Evolutionary conservation across 352 stramenopile genomes (phyloP).

Genomic region (Phytophthora fragariaefolia): DNA sequence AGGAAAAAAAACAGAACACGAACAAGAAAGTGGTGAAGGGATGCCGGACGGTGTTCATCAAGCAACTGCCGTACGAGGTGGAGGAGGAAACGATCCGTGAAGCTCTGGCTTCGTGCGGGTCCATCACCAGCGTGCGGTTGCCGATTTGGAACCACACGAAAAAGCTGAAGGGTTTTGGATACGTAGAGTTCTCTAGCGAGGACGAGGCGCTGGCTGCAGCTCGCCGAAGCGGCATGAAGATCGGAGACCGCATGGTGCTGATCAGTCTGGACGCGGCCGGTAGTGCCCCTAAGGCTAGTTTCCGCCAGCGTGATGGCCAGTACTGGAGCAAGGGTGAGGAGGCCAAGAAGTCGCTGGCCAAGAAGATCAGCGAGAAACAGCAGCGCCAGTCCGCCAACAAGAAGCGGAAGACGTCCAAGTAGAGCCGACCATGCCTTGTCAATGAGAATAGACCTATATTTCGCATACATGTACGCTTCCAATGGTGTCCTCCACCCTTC

Average conservation of each 20-base stretch:
- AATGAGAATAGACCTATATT: constrained; percentile 41
- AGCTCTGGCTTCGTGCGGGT: constrained; percentile 87
- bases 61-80: constrained; percentile 95
- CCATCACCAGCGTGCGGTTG: constrained; percentile 93
- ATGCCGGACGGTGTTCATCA: constrained; percentile 94
- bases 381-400: constrained; percentile 56
- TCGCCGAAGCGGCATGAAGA: constrained; percentile 85
- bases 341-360: constrained; percentile 81
- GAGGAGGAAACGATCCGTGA: constrained; percentile 86
- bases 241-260: constrained; percentile 89
- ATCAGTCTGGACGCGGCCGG: constrained; percentile 92
- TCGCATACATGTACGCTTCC: constrained; percentile 9
- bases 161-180: constrained; percentile 97
- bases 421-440: constrained; percentile 9
- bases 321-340: constrained; percentile 92
- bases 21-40: constrained; percentile 76
- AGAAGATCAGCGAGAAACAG: constrained; percentile 73
- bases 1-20: constrained; percentile 72
- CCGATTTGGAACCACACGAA: constrained; percentile 94
- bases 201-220: constrained; percentile 72
- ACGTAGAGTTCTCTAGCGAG: constrained; percentile 90
- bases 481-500: too few species aligned
- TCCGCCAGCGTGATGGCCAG: constrained; percentile 82
- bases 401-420: constrained; percentile 56
- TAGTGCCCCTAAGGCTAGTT: constrained; percentile 93